Conservation (phyloP, 345 rosid species). For the Sonneratia caseolaris region DNA sequence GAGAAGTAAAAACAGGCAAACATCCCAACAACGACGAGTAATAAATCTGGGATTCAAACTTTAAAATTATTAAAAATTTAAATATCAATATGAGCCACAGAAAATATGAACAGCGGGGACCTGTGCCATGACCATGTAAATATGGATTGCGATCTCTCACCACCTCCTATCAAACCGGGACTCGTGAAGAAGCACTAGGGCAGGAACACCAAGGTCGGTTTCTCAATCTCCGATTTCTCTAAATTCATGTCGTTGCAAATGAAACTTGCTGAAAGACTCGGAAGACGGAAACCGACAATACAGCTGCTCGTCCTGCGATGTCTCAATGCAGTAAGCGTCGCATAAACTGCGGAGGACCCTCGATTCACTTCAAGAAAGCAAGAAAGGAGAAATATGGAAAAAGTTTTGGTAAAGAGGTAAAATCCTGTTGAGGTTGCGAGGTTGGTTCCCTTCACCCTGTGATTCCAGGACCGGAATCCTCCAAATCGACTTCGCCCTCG, state of each 20-base stretch:
- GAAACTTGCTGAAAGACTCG: no score
- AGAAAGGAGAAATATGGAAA: neutral
- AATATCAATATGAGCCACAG: no score
- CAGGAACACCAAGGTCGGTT: no score
- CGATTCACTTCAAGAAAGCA: neutral
- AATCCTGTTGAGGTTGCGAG: neutral
- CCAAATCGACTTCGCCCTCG: slow-evolving; percentile 80
- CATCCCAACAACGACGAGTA: neutral
- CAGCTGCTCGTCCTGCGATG: neutral
- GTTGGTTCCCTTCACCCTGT: slow-evolving; percentile 31
- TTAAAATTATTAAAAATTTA: no score
- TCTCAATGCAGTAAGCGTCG: neutral
- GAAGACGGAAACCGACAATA: neutral
- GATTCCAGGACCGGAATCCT: slow-evolving; percentile 42
- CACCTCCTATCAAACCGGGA: no score
- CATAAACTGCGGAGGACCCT: neutral
- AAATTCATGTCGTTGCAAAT: no score
- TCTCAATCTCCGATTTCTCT: no score
- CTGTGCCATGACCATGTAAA: no score
- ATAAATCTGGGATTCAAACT: no score
- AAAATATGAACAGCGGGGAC: no score
- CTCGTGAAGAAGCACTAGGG: no score
- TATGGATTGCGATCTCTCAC: no score
- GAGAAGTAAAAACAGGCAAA: neutral
- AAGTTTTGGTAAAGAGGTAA: neutral